Conservation (phyloP, 768 basidiomycete genomes). For the Tricholoma matsutake region DNA sequence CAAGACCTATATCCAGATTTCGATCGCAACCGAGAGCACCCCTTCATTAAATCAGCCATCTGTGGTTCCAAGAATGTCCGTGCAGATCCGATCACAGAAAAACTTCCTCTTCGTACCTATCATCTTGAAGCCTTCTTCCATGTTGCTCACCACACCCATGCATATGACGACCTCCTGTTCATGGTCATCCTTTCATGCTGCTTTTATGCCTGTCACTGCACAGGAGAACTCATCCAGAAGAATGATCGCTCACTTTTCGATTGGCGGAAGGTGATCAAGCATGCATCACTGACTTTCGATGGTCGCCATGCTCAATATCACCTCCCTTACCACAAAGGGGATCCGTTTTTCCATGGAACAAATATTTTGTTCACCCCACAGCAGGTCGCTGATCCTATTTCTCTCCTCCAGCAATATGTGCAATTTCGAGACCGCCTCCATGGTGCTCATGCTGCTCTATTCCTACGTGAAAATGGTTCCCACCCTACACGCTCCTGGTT, state of each 20-base stretch:
- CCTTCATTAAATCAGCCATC: not conserved
- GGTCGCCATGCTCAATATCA: conserved; percentile 14
- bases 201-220: conserved; percentile 28
- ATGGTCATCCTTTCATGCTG: conserved; percentile 17
- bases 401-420: not conserved
- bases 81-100: not conserved
- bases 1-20: not conserved
- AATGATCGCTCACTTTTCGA: conserved; percentile 13
- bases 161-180: too few relatives aligned
- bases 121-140: not conserved
- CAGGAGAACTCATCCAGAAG: conserved; percentile 19
- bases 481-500: not conserved
- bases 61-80: not conserved
- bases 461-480: not conserved
- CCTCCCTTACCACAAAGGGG: conserved; percentile 28
- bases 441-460: not conserved
- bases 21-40: not conserved
- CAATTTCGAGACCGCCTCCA: too few relatives aligned
- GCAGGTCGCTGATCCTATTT: conserved; percentile 12
- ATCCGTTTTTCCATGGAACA: conserved; percentile 26
- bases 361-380: conserved; percentile 18
- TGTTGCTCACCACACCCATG: too few relatives aligned
- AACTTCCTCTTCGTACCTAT: not conserved
- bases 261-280: conserved; percentile 26
- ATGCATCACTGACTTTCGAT: conserved; percentile 14